Evolutionary conservation across 139 green algal genomes (phyloP).

Genomic region (Diplosphaera chodatii): DNA sequence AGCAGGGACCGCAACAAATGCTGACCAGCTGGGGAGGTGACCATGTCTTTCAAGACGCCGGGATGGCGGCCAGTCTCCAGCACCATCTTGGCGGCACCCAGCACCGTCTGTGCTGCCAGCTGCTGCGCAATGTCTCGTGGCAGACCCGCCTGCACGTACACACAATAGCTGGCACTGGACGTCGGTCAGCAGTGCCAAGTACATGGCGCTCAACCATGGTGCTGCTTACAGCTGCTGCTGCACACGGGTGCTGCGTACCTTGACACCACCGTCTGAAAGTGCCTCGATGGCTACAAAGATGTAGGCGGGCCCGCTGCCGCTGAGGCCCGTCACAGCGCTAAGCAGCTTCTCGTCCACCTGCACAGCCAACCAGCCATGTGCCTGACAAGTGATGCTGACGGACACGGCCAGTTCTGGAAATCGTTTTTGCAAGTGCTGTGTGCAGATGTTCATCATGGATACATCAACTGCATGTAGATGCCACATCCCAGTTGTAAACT

Average conservation of each 20-base stretch:
- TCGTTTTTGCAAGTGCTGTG: too few relatives aligned
- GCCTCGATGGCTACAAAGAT: conserved; percentile 96
- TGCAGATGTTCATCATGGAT: too few relatives aligned
- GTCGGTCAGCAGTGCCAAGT: too few relatives aligned
- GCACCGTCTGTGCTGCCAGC: conserved; percentile 63
- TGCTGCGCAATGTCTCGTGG: conserved; percentile 45
- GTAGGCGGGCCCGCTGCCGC: conserved; percentile 88
- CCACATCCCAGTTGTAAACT: neutral
- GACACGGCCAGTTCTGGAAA: too few relatives aligned
- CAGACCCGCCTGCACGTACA: conserved; percentile 63
- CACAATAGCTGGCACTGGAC: too few relatives aligned
- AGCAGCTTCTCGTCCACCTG: conserved; percentile 83
- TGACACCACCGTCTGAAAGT: conserved; percentile 88
- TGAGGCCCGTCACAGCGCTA: conserved; percentile 87
- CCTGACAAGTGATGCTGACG: too few relatives aligned
- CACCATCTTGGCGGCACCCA: conserved; percentile 94
- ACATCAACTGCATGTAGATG: too few relatives aligned
- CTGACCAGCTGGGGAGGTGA: conserved; percentile 68
- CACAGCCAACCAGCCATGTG: too few relatives aligned
- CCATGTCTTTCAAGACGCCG: conserved; percentile 86
- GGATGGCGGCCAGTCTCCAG: conserved; percentile 90
- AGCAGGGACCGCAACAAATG: too few relatives aligned
- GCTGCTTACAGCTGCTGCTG: too few relatives aligned
- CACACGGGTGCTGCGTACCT: neutral
- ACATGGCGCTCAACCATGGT: too few relatives aligned